Evolutionary conservation across 169 alveolate genomes (phyloP).

Genomic region (Cryptosporidium viatorum): DNA sequence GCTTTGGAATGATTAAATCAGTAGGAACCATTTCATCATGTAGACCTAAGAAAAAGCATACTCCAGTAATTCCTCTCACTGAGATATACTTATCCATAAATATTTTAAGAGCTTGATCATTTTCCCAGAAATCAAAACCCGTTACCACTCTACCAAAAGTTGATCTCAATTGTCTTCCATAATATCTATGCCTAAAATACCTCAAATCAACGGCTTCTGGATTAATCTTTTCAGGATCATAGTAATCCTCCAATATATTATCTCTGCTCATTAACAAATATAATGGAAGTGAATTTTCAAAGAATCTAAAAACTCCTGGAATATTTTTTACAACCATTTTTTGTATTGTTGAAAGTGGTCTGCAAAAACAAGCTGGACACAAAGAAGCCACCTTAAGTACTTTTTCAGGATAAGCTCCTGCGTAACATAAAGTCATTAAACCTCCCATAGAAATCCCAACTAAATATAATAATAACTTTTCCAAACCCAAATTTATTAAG

Average conservation of each 20-base stretch:
- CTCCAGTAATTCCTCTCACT: constrained; percentile 38
- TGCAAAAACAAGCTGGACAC: constrained; percentile 68
- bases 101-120: constrained; percentile 10
- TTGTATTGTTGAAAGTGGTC: constrained; percentile 11
- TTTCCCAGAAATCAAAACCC: constrained; percentile 64
- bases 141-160: constrained; percentile 51
- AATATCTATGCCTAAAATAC: constrained; percentile 43
- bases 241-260: constrained; percentile 2
- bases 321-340: background rate
- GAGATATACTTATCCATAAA: constrained; percentile 26
- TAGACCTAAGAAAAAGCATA: constrained; percentile 56
- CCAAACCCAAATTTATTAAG: constrained; percentile 7
- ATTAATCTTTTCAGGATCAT: constrained; percentile 30
- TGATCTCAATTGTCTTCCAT: constrained; percentile 61
- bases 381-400: constrained; percentile 62
- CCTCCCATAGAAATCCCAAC: constrained; percentile 72
- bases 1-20: constrained; percentile 13
- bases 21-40: constrained; percentile 64
- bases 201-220: constrained; percentile 12
- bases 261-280: constrained; percentile 21
- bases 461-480: constrained; percentile 9
- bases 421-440: constrained; percentile 30
- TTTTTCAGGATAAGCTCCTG: constrained; percentile 29
- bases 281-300: constrained; percentile 21
- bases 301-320: constrained; percentile 3